Evolutionary conservation across 1,284 basidiomycete genomes (phyloP), one percentile per base, ranked within the genome.

Genomic region (Takashimella tepidaria): DNA sequence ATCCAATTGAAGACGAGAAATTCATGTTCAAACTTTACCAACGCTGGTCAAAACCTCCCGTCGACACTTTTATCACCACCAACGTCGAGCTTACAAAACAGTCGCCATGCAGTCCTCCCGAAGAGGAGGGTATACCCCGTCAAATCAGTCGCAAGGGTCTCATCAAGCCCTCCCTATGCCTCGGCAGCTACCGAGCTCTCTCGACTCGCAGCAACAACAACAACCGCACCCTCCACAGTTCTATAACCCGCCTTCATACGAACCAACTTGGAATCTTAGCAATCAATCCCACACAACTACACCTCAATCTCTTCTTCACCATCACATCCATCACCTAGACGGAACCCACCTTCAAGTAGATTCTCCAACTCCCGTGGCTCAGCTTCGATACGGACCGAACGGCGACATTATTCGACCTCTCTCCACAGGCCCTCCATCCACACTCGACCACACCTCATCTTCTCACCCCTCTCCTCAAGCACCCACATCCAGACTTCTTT

Each of bases 401-500:
- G 31, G 31, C 31, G 31, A 37, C 31, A 37, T 37, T 16, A 8
- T 37, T 16, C 31, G 31, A 8, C 31, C 31, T 37, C 10, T 37
- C 31, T 37, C 31, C 31, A 16, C 31, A 8, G 31, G 31, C 16
- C 31, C 31, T 8, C 31, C 31, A 37, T 37, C 31, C 31, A 37
- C 31, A 37, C 8, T 37, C 31, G 31, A 37, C 31, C 31, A 37
- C 16, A 16, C 31, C 31, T n/a, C n/a, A n/a, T n/a, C n/a, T n/a
- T 37, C 31, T 37, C 16, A 46, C 20, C 40, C 42, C 3, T 42
- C 47, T 8, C 52, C 46, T 13, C n/a, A 25, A 11, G 2, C 42
- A 2, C 3, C 43, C 21, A 25, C 24, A 5, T 40, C 57, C 13
- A 40, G 61, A 3, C 54, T 72, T 2, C 68, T 69, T 0, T 63